A percentile compares a stretch with the other conserved stretches of the same genome.
phyloP scores from a whole-genome alignment of 495 filamentous ascomycete species.

The Eremomyces bilateralis region DNA sequence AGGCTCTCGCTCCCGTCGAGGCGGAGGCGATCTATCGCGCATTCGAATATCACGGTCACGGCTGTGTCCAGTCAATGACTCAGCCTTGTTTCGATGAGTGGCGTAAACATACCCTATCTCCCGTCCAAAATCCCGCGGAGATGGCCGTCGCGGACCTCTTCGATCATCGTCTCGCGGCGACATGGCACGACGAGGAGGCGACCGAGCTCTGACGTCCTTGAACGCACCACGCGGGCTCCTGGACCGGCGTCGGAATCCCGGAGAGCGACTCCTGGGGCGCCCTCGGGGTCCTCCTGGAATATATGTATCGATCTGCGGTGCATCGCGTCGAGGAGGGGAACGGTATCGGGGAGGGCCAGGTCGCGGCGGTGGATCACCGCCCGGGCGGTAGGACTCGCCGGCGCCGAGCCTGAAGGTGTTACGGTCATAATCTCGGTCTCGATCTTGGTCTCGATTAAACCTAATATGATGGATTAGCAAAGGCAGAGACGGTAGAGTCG shows the following conservation, averaged over 20 bases:
- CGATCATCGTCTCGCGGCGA: constrained; percentile 16
- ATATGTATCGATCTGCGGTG: constrained; percentile 18
- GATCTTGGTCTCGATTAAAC: constrained; percentile 5
- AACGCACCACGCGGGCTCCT: constrained; percentile 13
- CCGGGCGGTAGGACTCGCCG: constrained; percentile 19
- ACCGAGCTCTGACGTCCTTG: constrained; percentile 10
- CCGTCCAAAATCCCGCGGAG: too few species aligned
- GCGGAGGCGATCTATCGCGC: too few species aligned
- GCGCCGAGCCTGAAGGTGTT: background rate
- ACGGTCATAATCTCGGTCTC: constrained; percentile 3
- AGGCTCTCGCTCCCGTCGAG: too few species aligned
- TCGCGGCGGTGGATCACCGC: constrained; percentile 5
- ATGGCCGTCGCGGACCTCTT: too few species aligned
- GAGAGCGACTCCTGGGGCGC: constrained; percentile 16
- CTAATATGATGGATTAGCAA: background rate
- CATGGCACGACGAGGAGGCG: constrained; percentile 16
- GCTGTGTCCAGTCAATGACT: too few species aligned
- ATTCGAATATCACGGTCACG: too few species aligned
- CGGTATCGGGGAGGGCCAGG: constrained; percentile 10
- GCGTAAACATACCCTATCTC: too few species aligned
- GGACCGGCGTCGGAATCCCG: constrained; percentile 17
- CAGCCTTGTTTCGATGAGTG: too few species aligned
- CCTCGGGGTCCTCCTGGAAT: constrained; percentile 12
- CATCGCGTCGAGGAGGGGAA: constrained; percentile 10
- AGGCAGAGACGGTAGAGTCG: background rate